Evolutionary conservation across 768 basidiomycete genomes (phyloP).

Genomic region (Russula foetens): DNA sequence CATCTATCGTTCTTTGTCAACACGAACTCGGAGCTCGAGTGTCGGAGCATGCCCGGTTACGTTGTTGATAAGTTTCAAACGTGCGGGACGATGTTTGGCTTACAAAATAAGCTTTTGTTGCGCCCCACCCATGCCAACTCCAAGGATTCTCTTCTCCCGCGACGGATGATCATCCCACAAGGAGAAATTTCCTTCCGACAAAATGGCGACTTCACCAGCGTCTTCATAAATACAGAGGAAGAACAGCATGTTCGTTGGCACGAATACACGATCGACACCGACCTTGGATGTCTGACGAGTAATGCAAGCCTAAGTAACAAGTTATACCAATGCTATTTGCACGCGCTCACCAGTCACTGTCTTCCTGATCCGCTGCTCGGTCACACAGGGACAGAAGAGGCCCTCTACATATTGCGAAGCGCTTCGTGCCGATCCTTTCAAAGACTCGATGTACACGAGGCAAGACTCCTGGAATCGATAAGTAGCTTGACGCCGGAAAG

Average conservation of each 20-base stretch:
- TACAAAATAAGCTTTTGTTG: not conserved
- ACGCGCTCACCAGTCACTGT: not conserved
- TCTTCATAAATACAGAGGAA: not conserved
- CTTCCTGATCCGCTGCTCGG: no score
- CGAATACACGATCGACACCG: not conserved
- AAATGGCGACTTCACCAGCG: not conserved
- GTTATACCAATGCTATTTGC: not conserved
- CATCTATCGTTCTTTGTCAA: not conserved
- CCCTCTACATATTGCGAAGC: no score
- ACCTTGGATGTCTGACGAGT: not conserved
- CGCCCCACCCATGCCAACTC: not conserved
- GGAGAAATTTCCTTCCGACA: not conserved
- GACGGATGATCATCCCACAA: not conserved
- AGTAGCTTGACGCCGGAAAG: no score
- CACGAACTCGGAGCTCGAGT: not conserved
- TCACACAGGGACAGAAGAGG: no score
- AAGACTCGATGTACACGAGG: no score
- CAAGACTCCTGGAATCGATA: no score
- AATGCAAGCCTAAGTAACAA: not conserved
- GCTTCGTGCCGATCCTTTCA: no score
- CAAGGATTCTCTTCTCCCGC: not conserved
- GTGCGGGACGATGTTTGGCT: not conserved
- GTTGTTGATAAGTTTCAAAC: constrained; percentile 7
- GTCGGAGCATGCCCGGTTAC: not conserved
- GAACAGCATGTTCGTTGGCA: not conserved